Conservation (phyloP, 768 basidiomycete genomes). For the Glaciozyma martinii region DNA sequence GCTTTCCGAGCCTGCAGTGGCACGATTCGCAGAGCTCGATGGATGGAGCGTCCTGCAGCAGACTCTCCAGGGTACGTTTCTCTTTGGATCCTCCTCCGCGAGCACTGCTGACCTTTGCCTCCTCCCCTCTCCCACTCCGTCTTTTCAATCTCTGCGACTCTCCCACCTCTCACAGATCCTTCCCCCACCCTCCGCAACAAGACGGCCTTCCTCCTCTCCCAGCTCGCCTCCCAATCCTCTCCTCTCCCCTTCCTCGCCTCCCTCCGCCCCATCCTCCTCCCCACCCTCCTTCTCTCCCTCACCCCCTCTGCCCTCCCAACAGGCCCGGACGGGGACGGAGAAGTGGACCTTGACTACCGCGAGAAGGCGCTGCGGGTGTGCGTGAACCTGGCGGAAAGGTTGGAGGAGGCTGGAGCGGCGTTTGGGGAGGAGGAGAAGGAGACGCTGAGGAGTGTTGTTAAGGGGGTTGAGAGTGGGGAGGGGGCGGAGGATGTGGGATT, state of each 20-base stretch:
- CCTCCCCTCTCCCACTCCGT: background rate
- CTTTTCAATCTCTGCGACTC: constrained; percentile 33
- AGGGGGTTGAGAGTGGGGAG: constrained; percentile 4
- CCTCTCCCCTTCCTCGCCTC: constrained; percentile 2
- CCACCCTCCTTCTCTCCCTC: constrained; percentile 22
- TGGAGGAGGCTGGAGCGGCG: constrained; percentile 1
- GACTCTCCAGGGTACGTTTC: constrained; percentile 20
- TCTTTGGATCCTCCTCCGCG: too few species aligned
- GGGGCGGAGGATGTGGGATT: constrained; percentile 24
- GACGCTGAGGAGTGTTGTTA: background rate
- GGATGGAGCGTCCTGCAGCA: constrained; percentile 2
- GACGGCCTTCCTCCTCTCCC: constrained; percentile 62
- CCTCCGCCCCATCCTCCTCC: constrained; percentile 13
- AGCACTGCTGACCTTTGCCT: too few species aligned
- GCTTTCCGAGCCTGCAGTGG: constrained; percentile 62
- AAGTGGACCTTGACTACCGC: constrained; percentile 29
- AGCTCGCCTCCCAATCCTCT: constrained; percentile 53
- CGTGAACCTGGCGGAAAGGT: constrained; percentile 13
- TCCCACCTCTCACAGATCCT: constrained; percentile 73
- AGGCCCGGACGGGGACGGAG: constrained; percentile 18
- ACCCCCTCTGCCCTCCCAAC: constrained; percentile 21
- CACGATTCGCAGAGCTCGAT: constrained; percentile 45
- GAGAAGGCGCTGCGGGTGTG: constrained; percentile 33
- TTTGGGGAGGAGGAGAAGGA: constrained; percentile 16
- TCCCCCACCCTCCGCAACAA: constrained; percentile 70